Evolutionary conservation across 2,329 filamentous ascomycete species (phyloP), one percentile per base, ranked within the genome.

Genomic region (Aureobasidium vineae): DNA sequence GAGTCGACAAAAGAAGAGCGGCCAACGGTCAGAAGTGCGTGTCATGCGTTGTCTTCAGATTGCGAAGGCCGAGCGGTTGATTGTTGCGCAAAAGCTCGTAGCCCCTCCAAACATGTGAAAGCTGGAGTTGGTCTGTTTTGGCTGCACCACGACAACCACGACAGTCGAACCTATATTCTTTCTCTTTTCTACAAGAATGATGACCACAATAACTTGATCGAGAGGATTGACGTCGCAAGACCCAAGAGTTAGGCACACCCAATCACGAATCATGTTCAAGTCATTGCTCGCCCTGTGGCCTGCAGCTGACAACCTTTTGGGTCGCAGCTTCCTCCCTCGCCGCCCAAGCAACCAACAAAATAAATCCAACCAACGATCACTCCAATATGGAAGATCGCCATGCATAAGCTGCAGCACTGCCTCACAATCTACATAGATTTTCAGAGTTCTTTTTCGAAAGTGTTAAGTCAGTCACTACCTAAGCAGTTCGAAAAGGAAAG

Each of bases 71-170:
- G 43, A 40, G 23, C 45, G 23, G 19, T 45, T 59, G 56, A 21
- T 61, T 64, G 61, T 38, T 53, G 61, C 38, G 59, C 57, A 61
- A 63, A 52, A 63, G 59, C 61, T 64, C 49, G 49, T 36, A 43
- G 49, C 61, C 61, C 61, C 47, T 53, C 61, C 61, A 64, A 64
- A 64, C 61, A 64, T 64, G 61, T 64, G 61, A 64, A 64, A 64
- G 61, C 47, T 41, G 56, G 23, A 7, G 59, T 41, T 52, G 43
- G 26, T 52, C 41, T 63, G 59, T 63, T 63, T 63, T 31, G 45
- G 45, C 28, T 19, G 11, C 8, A 15, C 26, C 26, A 52, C 49
- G 26, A 19, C 47, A n/a, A 52, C 28, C 28, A 31, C 7, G 31
- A n/a, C 19, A 13, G 33, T 36, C 33, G 10, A 36, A 13, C 15